Conservation (phyloP, 176 grass and related monocot genomes). For the Chrysopogon serrulatus region DNA sequence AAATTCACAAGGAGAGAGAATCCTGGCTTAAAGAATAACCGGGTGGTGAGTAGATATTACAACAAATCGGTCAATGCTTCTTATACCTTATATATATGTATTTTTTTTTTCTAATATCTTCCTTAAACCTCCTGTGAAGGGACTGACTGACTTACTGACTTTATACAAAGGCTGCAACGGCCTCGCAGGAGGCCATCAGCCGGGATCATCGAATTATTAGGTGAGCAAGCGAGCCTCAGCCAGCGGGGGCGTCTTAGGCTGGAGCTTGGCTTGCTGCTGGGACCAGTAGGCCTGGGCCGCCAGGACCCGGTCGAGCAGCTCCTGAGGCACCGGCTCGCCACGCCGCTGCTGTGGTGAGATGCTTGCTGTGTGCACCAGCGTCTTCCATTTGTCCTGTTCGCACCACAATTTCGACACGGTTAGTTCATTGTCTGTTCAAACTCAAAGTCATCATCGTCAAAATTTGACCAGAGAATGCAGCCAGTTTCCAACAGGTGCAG, state of each 20-base stretch:
- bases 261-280: slow-evolving; percentile 96
- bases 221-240: slow-evolving; percentile 66
- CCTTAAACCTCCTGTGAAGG: slow-evolving; percentile 61
- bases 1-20: slow-evolving; percentile 77
- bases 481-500: slow-evolving; percentile 10
- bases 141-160: slow-evolving; percentile 56
- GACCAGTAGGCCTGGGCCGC: slow-evolving; percentile 85
- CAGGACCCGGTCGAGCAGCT: slow-evolving; percentile 89
- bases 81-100: slow-evolving; percentile 67
- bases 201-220: slow-evolving; percentile 44
- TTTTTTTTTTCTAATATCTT: slow-evolving; percentile 43
- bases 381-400: slow-evolving; percentile 99
- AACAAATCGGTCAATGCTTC: slow-evolving; percentile 92
- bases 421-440: slow-evolving; percentile 47
- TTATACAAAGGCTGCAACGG: slow-evolving; percentile 59
- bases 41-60: slow-evolving; percentile 84
- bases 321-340: slow-evolving; percentile 92
- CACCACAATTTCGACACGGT: slow-evolving; percentile 49
- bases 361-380: slow-evolving; percentile 93
- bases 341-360: slow-evolving; percentile 94
- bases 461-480: slow-evolving; percentile 46
- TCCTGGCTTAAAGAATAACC: slow-evolving; percentile 75
- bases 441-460: slow-evolving; percentile 15
- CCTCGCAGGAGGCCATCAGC: slow-evolving; percentile 45
- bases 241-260: slow-evolving; percentile 62